Evolutionary conservation across 495 filamentous ascomycete species (phyloP), one percentile per base, ranked within the genome.

Genomic region (Pyronema omphalodes): DNA sequence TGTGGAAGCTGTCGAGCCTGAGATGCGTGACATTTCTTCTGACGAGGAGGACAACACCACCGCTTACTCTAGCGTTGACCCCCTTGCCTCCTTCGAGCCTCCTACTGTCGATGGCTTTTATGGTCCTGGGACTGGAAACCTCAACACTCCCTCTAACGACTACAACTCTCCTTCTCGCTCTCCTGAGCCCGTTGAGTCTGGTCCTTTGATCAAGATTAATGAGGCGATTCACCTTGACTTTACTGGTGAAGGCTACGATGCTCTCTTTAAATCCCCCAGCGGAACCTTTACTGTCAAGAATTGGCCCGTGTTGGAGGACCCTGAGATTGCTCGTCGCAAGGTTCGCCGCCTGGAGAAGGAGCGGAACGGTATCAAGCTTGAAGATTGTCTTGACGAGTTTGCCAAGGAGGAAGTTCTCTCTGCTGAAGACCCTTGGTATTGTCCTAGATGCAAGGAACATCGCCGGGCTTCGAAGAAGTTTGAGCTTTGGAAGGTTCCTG

Each of bases 341-440:
- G 70, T 70, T 9, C 68, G 73, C 29, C 79, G 86, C 1, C 66
- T 69, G 29, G 69, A 68, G 9, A 80, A 86, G 15, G 75, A 74
- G 57, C 83, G 81, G 68, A 68, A 74, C 46, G 91, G 91, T 15
- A 77, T 94, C 50, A 79, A 77, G 19, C 74, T 98, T n/a, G 79
- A 87, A 44, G 84, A 94, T 60, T 98, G 91, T 62, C 76, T 98
- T 29, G 80, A 86, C 37, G 89, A 96, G 66, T 95, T 94, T 57
- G 85, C 88, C 61, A 89, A 86, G 65, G 80, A 86, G 54, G 91
- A 98, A 65, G 80, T 94, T 41, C 71, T 98, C 3, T 93, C 88
- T 0, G 85, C 93, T 64, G 83, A 88, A 58, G 89, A 98, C 62
- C 87, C 85, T 33, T 98, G 91, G 91, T 95, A 86, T 61, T 98